Evolutionary conservation across 2,329 filamentous ascomycete species (phyloP).

Genomic region (Apiospora rasikravindrae): DNA sequence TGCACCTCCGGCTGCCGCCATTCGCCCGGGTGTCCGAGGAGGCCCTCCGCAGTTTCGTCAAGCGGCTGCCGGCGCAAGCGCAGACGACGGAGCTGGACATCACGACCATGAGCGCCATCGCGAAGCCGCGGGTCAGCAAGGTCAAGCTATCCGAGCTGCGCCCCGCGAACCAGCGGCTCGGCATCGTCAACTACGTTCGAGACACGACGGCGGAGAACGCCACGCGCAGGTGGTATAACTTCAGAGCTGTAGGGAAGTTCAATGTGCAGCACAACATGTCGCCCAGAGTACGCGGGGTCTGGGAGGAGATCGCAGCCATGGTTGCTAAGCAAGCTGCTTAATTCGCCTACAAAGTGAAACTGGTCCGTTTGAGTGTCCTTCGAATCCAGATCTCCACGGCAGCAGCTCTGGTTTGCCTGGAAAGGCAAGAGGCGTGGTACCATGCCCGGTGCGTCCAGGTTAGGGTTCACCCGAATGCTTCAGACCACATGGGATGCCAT

Average conservation of each 20-base stretch:
- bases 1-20: conserved; percentile 71
- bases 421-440: not conserved
- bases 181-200: conserved; percentile 46
- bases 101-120: conserved; percentile 61
- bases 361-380: not conserved
- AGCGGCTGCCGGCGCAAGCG: conserved; percentile 47
- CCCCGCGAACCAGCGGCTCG: conserved; percentile 37
- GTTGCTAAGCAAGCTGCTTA: conserved; percentile 29
- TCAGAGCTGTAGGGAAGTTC: conserved; percentile 43
- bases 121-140: conserved; percentile 53
- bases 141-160: conserved; percentile 42
- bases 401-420: not conserved
- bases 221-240: conserved; percentile 43
- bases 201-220: conserved; percentile 37
- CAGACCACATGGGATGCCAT: not conserved
- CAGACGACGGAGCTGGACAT: conserved; percentile 49
- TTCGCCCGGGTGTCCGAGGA: conserved; percentile 67
- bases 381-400: not conserved
- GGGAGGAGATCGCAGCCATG: conserved; percentile 38
- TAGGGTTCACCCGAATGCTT: not conserved
- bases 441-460: not conserved
- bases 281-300: conserved; percentile 42
- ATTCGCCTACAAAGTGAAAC: not conserved
- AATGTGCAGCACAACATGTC: conserved; percentile 37
- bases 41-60: conserved; percentile 58